phyloP scores from a whole-genome alignment of 2,329 filamentous ascomycete species.

The Hansfordia pulvinata region DNA sequence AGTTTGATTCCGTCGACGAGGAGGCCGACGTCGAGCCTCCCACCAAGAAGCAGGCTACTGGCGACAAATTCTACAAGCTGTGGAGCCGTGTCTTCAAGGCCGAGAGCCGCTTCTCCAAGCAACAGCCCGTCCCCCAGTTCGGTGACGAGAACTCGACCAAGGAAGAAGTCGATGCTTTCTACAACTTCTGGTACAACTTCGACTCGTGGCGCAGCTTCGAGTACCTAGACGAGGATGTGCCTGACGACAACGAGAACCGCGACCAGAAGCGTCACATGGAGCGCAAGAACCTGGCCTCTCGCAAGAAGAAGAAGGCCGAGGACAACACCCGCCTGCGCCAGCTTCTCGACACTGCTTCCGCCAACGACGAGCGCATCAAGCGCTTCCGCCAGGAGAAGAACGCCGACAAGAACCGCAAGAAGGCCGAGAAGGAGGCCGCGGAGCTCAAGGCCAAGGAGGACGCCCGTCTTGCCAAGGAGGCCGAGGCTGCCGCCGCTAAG shows the following conservation, averaged over 20 bases:
- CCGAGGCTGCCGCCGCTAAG: constrained; percentile 65
- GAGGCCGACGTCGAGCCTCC: constrained; percentile 85
- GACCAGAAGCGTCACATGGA: constrained; percentile 98
- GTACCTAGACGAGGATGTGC: constrained; percentile 97
- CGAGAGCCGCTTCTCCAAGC: constrained; percentile 86
- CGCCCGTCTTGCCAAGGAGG: constrained; percentile 68
- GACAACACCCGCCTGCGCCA: constrained; percentile 84
- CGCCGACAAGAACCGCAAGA: constrained; percentile 94
- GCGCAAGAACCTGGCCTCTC: constrained; percentile 93
- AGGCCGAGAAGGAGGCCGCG: constrained; percentile 77
- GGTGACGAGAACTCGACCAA: constrained; percentile 74
- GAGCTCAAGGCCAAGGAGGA: constrained; percentile 81
- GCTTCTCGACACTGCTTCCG: constrained; percentile 75
- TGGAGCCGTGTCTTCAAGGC: constrained; percentile 85
- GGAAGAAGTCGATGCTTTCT: constrained; percentile 87
- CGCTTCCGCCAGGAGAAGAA: constrained; percentile 85
- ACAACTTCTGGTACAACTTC: constrained; percentile 99
- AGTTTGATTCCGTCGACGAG: constrained; percentile 96
- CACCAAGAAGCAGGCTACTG: constrained; percentile 73
- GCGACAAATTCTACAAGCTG: constrained; percentile 90
- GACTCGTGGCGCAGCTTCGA: constrained; percentile 97
- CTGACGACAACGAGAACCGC: constrained; percentile 96
- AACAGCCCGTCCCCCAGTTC: constrained; percentile 74
- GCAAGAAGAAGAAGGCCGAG: constrained; percentile 99
- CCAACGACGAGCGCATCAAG: constrained; percentile 91